Conservation (phyloP, 2,329 filamentous ascomycete species). For the Teratosphaeria nubilosa region DNA sequence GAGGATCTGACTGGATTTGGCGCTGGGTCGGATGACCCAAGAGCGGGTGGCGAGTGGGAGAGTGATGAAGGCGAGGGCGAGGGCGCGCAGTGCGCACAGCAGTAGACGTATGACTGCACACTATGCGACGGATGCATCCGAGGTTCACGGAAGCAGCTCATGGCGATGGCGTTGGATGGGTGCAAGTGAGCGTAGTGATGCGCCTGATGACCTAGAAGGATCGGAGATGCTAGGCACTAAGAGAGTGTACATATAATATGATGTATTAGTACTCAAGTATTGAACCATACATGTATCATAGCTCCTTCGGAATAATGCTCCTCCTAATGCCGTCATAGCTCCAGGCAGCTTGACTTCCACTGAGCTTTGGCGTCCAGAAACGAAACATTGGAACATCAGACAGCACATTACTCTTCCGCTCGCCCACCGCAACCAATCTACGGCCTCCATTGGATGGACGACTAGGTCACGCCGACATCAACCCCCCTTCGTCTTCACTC, state of each 20-base stretch:
- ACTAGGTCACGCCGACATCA: background rate
- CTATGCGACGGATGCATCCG: background rate
- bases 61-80: conserved; percentile 63
- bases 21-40: conserved; percentile 57
- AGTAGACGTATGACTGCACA: background rate
- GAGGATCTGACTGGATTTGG: conserved; percentile 79
- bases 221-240: background rate
- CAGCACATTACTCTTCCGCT: background rate
- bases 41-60: conserved; percentile 59
- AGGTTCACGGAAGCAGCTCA: background rate
- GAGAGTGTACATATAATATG: background rate
- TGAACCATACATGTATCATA: background rate
- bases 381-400: background rate
- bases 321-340: background rate
- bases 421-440: background rate
- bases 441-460: background rate
- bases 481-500: background rate
- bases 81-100: conserved; percentile 8
- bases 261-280: background rate
- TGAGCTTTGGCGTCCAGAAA: background rate
- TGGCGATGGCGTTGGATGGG: conserved; percentile 2
- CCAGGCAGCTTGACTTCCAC: background rate
- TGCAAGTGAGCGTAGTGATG: background rate
- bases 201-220: background rate
- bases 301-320: background rate